These are phyloP conservation scores for slime mould (Dictyostelium discoideum) DNA, from an alignment of 78 protist genomes.

Conservation along the genomic window dicty_2.7 NC_007088.5:4678001-4678500, in stretches of 20 bases:
- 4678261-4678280: constrained; percentile 76
- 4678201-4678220: constrained; percentile 70
- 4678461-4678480: constrained; percentile 83
- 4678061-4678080: constrained; percentile 80
- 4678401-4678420: constrained; percentile 9
- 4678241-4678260: constrained; percentile 82
- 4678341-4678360: constrained; percentile 63
- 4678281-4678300: constrained; percentile 92
- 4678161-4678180: constrained; percentile 94
- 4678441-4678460: constrained; percentile 72
- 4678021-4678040: constrained; percentile 79
- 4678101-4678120: constrained; percentile 71
- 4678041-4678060: constrained; percentile 89
- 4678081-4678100: constrained; percentile 79
- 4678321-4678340: constrained; percentile 15
- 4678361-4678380: constrained; percentile 64
- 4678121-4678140: constrained; percentile 36
- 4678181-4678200: constrained; percentile 95
- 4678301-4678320: constrained; percentile 13
- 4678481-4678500: constrained; percentile 87
- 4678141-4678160: constrained; percentile 84
- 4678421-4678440: constrained; percentile 52
- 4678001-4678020: constrained; percentile 90
- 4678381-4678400: constrained; percentile 48
- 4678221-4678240: constrained; percentile 76